Evolutionary conservation across 139 green algal species (phyloP), one percentile per base, ranked within the genome.

Genomic region (Chlamydomonas applanata): DNA sequence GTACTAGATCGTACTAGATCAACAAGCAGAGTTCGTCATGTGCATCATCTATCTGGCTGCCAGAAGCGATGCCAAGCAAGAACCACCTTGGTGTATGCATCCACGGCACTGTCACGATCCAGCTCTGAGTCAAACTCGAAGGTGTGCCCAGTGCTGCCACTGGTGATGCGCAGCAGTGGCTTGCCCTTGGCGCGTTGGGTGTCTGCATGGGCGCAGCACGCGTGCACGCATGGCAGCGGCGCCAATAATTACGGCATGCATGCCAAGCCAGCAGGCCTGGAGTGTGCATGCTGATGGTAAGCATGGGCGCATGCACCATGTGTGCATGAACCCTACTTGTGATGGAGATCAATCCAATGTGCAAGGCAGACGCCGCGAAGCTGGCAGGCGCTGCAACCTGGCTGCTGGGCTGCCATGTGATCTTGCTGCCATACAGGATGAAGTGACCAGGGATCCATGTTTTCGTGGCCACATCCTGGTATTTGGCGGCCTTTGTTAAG

Each of bases 181-280:
- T 69, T 78, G 56, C 60, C 60, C 60, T 78, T 78, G 52, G 72
- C 72, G 9, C 40, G 35, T 34, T 78, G 72, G 2, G 67, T 73
- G 67, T 62, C 67, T 73, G 65, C 65, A 53, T 52, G 32, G 60
- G 5, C 4, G 11, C 44, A 13, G 56, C 22, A 64, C 25, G 60
- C 60, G 40, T 67, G 60, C 25, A 45, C 29, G n/a, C n/a, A n/a
- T n/a, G n/a, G n/a, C n/a, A 56, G 14, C 14, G 17, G 46, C 46
- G 17, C 46, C 46, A 56, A 24, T 56, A 17, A 56, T 56, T 56
- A 64, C 19, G 19, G 27, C 56, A 22, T 45, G 22, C 61, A 29
- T 63, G 27, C 56, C 16, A 68, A 24, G 14, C 27, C 9, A 68
- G 27, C 22, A 45, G 11, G 25, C 7, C 30, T 30, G 61, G 7